Percentiles rank a stretch among this genome's conserved stretches.
Conservation (phyloP, 2,329 filamentous ascomycete genomes). For the Paraphoma chrysanthemicola region DNA sequence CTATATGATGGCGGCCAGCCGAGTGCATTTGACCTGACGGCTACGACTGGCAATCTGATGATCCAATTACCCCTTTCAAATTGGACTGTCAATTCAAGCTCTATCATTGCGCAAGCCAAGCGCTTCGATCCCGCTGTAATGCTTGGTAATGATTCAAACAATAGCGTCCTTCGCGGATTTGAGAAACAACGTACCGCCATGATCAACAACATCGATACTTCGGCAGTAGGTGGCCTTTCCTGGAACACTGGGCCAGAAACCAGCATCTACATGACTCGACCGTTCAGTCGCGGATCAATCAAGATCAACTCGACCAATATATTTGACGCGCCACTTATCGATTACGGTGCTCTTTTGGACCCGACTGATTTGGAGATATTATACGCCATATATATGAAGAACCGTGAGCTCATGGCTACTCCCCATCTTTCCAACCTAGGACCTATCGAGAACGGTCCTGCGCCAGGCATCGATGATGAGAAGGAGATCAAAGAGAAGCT, state of each 20-base stretch:
- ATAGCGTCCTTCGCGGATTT: constrained; percentile 32
- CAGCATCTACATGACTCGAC: constrained; percentile 36
- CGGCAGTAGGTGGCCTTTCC: constrained; percentile 31
- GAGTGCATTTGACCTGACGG: constrained; percentile 37
- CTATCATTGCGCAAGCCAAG: constrained; percentile 17
- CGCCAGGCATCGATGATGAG: constrained; percentile 12
- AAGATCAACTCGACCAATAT: constrained; percentile 40
- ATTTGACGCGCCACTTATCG: constrained; percentile 25
- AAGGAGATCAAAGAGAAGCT: constrained; percentile 17
- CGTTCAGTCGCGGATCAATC: constrained; percentile 37
- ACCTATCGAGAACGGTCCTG: constrained; percentile 38
- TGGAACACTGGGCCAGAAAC: constrained; percentile 29
- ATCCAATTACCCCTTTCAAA: constrained; percentile 22
- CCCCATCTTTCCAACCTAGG: constrained; percentile 12
- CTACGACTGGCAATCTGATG: constrained; percentile 20
- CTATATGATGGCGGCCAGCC: constrained; percentile 31
- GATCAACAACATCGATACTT: constrained; percentile 18
- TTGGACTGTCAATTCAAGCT: constrained; percentile 11
- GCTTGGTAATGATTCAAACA: constrained; percentile 14
- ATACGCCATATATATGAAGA: constrained; percentile 36
- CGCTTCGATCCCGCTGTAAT: constrained; percentile 6
- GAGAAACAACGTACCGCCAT: constrained; percentile 32
- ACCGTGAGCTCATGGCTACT: constrained; percentile 31
- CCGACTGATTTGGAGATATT: constrained; percentile 43
- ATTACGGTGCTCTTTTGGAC: constrained; percentile 42